Evolutionary conservation across 345 rosid genomes (phyloP), one percentile per base, ranked within the genome.

Genomic region (Laguncularia racemosa): DNA sequence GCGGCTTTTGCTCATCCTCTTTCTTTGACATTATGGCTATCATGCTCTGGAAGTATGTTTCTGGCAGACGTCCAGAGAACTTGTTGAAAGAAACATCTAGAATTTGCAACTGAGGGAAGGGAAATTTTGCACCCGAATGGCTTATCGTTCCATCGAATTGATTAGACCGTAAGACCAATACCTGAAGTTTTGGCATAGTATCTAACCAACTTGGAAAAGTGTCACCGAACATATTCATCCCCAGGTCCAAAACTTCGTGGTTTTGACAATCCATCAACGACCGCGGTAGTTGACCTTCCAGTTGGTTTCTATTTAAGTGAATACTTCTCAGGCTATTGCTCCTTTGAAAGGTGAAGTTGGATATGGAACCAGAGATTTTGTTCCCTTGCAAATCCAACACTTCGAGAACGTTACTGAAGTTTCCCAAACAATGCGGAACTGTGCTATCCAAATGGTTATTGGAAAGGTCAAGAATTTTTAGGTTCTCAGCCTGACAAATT

Each of bases 241-340:
- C 53, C 0, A 67, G 28, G 59, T 71, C 63, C 0, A 71, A 11
- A 7, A 52, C 58, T 64, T 67, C 48, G 6, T 67, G 44, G 0
- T 0, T 4, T 6, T 2, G 47, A 57, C 79, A 71, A 44, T 53
- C 65, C 16, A 16, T 50, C 12, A 75, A 13, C 47, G 68, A 67
- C 23, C 8, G 21, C 3, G 73, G 73, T 10, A 75, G 47, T 3
- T n/a, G 46, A 18, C 79, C 79, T 46, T 61, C 59, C 2, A 75
- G 48, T 10, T 50, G 45, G 48, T 75, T 75, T 0, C 38, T 58
- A 52, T 52, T 55, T 1, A 71, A 33, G 47, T 59, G 59, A 14
- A 73, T 62, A 21, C 33, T 57, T 2, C 1, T 14, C 26, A 65
- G 19, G 1, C 1, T 15, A 11, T 26, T 7, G 20, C 51, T 20